Conservation (phyloP, 2,329 filamentous ascomycete species). For the Dissoconium aciculare region DNA sequence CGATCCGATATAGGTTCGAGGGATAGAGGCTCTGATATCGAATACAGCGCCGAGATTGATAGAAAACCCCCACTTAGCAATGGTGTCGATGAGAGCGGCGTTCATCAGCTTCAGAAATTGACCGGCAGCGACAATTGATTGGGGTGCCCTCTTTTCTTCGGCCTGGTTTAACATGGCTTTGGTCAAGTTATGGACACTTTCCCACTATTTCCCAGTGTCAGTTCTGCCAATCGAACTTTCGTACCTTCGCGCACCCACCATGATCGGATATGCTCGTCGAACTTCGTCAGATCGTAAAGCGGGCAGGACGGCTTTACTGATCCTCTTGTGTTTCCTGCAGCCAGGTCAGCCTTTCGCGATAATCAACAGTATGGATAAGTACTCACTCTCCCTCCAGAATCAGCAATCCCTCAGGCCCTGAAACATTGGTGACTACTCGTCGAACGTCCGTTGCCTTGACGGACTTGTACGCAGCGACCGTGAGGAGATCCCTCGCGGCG, state of each 20-base stretch:
- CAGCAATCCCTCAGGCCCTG: slow-evolving; percentile 5
- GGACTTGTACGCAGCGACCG: slow-evolving; percentile 4
- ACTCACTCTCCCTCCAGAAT: slow-evolving; percentile 9
- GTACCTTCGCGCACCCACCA: too few species aligned
- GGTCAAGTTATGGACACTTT: slow-evolving; percentile 3
- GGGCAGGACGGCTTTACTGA: slow-evolving; percentile 5
- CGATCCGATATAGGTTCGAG: slow-evolving; percentile 5
- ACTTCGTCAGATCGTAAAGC: slow-evolving; percentile 6
- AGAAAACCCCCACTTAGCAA: slow-evolving; percentile 6
- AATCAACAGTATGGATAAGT: too few species aligned
- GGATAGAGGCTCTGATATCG: not conserved
- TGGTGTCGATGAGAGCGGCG: slow-evolving; percentile 5
- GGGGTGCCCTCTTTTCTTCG: not conserved
- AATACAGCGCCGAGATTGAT: slow-evolving; percentile 3
- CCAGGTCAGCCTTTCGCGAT: too few species aligned
- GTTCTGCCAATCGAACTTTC: too few species aligned
- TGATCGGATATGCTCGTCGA: slow-evolving; percentile 7
- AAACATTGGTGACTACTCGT: slow-evolving; percentile 5
- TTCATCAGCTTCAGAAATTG: slow-evolving; percentile 4
- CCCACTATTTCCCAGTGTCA: too few species aligned
- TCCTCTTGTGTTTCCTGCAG: slow-evolving; percentile 6
- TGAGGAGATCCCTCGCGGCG: slow-evolving; percentile 5
- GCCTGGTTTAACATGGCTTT: slow-evolving; percentile 3
- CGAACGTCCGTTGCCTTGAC: slow-evolving; percentile 6
- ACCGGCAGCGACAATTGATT: slow-evolving; percentile 2